phyloP scores from a whole-genome alignment of 163 green algal genomes.

The Chloroidium sp. region DNA sequence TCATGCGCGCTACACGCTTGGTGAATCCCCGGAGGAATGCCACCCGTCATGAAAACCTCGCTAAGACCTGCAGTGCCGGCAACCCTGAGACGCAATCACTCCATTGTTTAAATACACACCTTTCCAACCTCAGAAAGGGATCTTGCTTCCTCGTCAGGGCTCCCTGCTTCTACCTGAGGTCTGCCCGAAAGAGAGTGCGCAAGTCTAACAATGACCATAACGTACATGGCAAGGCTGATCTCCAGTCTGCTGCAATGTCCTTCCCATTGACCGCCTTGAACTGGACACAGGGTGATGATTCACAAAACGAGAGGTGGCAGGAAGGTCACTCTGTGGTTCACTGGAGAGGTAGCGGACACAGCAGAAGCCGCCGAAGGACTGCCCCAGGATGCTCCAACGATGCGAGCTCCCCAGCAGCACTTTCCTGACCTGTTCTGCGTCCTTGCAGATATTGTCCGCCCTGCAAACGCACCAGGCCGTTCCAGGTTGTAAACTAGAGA shows the following conservation, averaged over 20 bases:
- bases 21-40: conserved; percentile 69
- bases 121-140: too few species aligned
- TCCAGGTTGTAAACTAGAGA: too few species aligned
- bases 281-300: too few species aligned
- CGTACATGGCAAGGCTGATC: too few species aligned
- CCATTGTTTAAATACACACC: too few species aligned
- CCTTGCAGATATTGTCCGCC: conserved; percentile 76
- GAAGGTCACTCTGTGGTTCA: conserved; percentile 45
- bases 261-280: too few species aligned
- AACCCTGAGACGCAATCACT: too few species aligned
- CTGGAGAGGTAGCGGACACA: conserved; percentile 76
- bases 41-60: conserved; percentile 57
- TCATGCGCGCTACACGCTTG: conserved; percentile 53
- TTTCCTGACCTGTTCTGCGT: conserved; percentile 76
- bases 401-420: conserved; percentile 33
- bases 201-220: too few species aligned
- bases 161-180: too few species aligned
- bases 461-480: conserved; percentile 24
- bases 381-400: conserved; percentile 82
- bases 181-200: too few species aligned
- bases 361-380: conserved; percentile 97
- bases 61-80: neutral
- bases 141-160: too few species aligned
- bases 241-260: too few species aligned
- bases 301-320: neutral